These are phyloP conservation scores for Monosporascus sp. DNA, from an alignment of 2,329 filamentous ascomycete genomes.

Conservation along the genomic window DNA sequence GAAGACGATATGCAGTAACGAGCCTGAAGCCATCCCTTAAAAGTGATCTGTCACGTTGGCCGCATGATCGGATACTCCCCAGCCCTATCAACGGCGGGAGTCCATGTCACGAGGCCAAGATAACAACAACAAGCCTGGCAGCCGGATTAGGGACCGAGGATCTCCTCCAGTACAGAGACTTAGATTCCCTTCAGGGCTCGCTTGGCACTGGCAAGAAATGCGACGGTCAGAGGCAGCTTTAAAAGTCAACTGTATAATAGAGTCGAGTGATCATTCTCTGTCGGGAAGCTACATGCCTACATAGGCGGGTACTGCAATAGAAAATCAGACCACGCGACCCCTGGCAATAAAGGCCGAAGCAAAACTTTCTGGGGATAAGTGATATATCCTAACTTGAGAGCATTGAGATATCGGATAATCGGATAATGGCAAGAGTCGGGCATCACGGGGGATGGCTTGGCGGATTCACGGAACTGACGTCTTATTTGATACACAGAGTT, in stretches of 20 bases:
- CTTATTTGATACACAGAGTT: not conserved
- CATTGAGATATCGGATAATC: not conserved
- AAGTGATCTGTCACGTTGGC: not conserved
- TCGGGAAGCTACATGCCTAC: no score
- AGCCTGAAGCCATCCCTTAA: not conserved
- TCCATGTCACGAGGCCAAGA: not conserved
- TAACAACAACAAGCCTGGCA: not conserved
- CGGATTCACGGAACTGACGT: conserved; percentile 12
- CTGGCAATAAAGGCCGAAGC: no score
- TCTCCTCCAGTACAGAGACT: not conserved
- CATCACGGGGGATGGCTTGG: not conserved
- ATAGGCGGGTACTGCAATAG: no score
- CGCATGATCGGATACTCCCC: not conserved
- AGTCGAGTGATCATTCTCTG: no score
- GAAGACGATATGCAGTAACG: not conserved
- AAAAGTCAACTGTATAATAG: no score
- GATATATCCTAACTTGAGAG: not conserved
- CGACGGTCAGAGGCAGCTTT: no score
- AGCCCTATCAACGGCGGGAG: not conserved
- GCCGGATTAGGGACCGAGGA: not conserved
- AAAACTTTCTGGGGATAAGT: no score
- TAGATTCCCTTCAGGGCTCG: no score
- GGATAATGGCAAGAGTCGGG: not conserved
- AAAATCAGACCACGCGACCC: no score
- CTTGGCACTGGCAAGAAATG: no score